Evolutionary conservation across 768 basidiomycete genomes (phyloP).

Genomic region (Kwoniella mangroviensis): DNA sequence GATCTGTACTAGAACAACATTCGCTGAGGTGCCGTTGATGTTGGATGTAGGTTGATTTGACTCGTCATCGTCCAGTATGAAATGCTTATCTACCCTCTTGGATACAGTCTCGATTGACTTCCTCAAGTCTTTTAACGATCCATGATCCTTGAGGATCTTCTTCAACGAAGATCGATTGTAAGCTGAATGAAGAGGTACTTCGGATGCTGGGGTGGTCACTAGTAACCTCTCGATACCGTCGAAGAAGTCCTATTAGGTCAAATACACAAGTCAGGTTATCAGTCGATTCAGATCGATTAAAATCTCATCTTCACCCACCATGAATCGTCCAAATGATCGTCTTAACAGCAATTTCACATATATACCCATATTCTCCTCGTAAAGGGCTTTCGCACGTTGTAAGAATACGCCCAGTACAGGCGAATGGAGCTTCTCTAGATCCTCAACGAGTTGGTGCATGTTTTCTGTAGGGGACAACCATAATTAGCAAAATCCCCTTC

Average conservation of each 20-base stretch:
- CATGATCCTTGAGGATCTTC: conserved; percentile 82
- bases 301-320: conserved; percentile 63
- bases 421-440: conserved; percentile 73
- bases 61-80: conserved; percentile 70
- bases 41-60: neutral
- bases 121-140: conserved; percentile 77
- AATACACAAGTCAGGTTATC: conserved; percentile 2
- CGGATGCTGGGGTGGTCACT: conserved; percentile 74
- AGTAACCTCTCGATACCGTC: conserved; percentile 88
- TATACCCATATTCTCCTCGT: conserved; percentile 83
- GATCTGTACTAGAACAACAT: conserved; percentile 63
- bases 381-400: conserved; percentile 76
- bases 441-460: conserved; percentile 90
- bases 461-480: conserved; percentile 71
- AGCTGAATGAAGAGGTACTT: conserved; percentile 73
- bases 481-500: neutral
- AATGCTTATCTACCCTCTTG: conserved; percentile 95
- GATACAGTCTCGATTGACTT: conserved; percentile 84
- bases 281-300: neutral
- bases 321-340: conserved; percentile 81
- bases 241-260: conserved; percentile 83
- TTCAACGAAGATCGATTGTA: conserved; percentile 80
- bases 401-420: conserved; percentile 68
- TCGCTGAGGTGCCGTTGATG: neutral
- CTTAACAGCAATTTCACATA: conserved; percentile 87